Base-by-base conservation (phyloP, 768 basidiomycete species). In the Mycena leptocephala region DNA sequence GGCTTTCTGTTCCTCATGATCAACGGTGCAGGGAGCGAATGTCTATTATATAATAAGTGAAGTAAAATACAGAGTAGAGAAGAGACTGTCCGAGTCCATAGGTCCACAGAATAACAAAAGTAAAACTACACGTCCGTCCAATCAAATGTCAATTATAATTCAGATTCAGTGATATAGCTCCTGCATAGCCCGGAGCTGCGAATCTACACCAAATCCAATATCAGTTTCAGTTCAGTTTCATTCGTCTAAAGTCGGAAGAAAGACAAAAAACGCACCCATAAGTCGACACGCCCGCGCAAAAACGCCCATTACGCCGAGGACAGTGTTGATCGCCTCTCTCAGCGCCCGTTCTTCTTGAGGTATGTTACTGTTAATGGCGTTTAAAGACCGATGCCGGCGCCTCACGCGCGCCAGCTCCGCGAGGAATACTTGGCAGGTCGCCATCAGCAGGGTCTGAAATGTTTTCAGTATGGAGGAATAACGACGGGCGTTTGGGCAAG, bases 371-470 rank as follows among this genome's bases (percentile, higher is more conserved):
- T 28, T 20, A n/a, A n/a, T n/a, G n/a, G n/a, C n/a, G n/a, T n/a
- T n/a, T 26, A 28, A 53, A 20, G 70, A 58, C 51, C 75, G 63
- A 43, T 62, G 64, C 11, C 64, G 32, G n/a, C n/a, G n/a, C 26
- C 70, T 64, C 33, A 14, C 32, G 2, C 63, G 61, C 63, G 24
- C 35, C 10, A 76, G 55, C 65, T 76, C 75, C 11, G 62, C 46
- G 22, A 76, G 32, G 70, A 71, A 76, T n/a, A 76, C 75, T 71
- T 76, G 75, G 13, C 61, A 70, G 8, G 75, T 76, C 0, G 75
- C 75, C 75, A 76, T 76, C 20, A 71, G 43, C 51, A 76, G 24
- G 20, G 75, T 71, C 75, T 76, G 37, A n/a, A n/a, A n/a, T 16
- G 5, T 22, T 24, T n/a, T 37, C n/a, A 37, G 35, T 6, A 37